These are phyloP conservation scores for Rhizopus microsporus DNA, from an alignment of 371 early-diverging fungal species.

Conservation along the genomic window DNA sequence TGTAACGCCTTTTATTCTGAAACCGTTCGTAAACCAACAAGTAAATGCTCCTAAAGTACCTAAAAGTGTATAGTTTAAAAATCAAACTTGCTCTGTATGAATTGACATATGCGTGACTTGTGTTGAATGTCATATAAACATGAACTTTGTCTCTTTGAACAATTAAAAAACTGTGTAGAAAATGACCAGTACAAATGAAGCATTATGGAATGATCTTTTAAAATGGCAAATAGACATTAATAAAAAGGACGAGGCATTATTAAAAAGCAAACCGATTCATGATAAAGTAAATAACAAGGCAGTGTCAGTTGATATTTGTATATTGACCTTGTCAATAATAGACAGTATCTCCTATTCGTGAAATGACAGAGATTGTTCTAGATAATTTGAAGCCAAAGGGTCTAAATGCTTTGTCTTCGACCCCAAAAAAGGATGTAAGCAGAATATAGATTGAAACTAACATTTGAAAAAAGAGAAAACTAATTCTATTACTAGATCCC, in stretches of 20 bases:
- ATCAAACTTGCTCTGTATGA: too few relatives aligned
- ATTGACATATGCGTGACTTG: too few relatives aligned
- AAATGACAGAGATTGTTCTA: constrained; percentile 14
- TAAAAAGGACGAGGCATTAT: constrained; percentile 16
- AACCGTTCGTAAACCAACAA: too few relatives aligned
- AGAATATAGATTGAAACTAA: not conserved
- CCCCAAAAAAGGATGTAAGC: not conserved
- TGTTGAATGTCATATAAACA: too few relatives aligned
- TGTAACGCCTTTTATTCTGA: too few relatives aligned
- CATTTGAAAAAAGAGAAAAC: not conserved
- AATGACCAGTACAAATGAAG: constrained; percentile 1
- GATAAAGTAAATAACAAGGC: constrained; percentile 19
- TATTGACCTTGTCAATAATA: constrained; percentile 3
- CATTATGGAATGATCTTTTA: constrained; percentile 25
- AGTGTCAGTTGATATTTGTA: not conserved
- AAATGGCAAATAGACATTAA: constrained; percentile 28
- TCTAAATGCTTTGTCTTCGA: constrained; percentile 2
- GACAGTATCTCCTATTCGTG: constrained; percentile 22
- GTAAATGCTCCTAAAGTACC: too few relatives aligned
- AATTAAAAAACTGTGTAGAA: too few relatives aligned
- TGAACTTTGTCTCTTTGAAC: too few relatives aligned
- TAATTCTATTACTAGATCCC: not conserved
- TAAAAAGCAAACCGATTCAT: constrained; percentile 23
- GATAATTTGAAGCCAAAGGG: constrained; percentile 20
- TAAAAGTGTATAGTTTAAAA: too few relatives aligned